Conservation (phyloP, 768 basidiomycete species). For the Termitomyces bulborhizus region DNA sequence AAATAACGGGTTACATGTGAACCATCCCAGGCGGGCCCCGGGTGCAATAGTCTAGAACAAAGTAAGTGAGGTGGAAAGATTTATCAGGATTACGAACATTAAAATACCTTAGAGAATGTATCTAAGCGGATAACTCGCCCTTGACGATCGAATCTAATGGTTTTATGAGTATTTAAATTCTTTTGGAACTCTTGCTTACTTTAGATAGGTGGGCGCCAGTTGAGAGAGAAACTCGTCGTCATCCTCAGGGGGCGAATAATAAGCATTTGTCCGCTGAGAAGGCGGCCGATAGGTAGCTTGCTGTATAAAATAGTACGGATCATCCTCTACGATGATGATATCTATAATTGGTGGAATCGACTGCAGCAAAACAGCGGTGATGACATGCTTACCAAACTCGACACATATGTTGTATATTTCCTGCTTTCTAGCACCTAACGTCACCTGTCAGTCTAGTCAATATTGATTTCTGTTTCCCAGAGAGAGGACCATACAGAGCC, state of each 20-base stretch:
- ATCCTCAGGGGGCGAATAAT: constrained; percentile 14
- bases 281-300: constrained; percentile 48
- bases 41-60: constrained; percentile 62
- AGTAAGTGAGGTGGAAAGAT: neutral
- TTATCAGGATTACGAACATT: neutral
- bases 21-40: constrained; percentile 74
- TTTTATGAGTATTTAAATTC: neutral
- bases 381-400: constrained; percentile 60
- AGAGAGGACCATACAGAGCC: constrained; percentile 48
- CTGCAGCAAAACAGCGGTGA: constrained; percentile 17
- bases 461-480: neutral
- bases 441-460: constrained; percentile 35
- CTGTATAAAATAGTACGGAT: constrained; percentile 77
- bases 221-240: constrained; percentile 44
- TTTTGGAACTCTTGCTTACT: neutral
- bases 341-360: too few relatives aligned
- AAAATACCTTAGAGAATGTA: constrained; percentile 63
- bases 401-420: constrained; percentile 72
- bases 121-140: constrained; percentile 83
- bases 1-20: constrained; percentile 71
- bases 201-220: constrained; percentile 22
- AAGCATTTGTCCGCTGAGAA: constrained; percentile 18
- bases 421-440: constrained; percentile 59
- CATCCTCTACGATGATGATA: constrained; percentile 63
- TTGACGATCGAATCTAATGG: constrained; percentile 57